Evolutionary conservation across 2,329 filamentous ascomycete species (phyloP), one percentile per base, ranked within the genome.

Genomic region (Talaromyces rugulosus): DNA sequence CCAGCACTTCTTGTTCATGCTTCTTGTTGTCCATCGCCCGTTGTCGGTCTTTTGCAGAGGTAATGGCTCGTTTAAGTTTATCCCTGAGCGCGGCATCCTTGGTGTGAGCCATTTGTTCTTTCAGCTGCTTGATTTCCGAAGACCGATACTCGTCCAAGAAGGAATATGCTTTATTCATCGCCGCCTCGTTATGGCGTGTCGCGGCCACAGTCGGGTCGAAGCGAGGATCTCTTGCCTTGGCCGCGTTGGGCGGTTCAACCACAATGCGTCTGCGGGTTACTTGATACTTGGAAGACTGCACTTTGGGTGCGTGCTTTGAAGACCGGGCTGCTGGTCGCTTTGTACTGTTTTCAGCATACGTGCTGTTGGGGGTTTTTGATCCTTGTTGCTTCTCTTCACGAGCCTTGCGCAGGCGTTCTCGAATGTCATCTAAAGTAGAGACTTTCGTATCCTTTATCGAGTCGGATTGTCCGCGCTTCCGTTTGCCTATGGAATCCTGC

Each of bases 111-210:
- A 95, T 84, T 50, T 87, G 83, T 8, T 79, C 81, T 67, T 87
- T 87, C 58, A 99, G 80, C 66, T 90, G 84, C 61, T 85, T 83
- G 75, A 98, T 89, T 77, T 99, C 95, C n/a, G 84, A 83, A 27
- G 88, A 87, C 63, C 91, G 87, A 78, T 98, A 98, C 64, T 91
- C 89, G 68, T 93, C 87, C 58, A 99, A 80, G 79, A 99, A 99
- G 2, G 87, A 83, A 77, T 99, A 99, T 36, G 92, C 90, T 67
- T 86, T 87, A 63, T 84, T 84, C 36, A 88, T 72, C 84, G 85
- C 27, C 81, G 74, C 16, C 74, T 77, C 62, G 69, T 69, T 66
- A 28, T 69, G 31, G 51, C 36, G 31, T n/a, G 52, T 72, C 65
- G 63, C 73, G 67, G 66, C 67, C 59, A 81, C 74, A 28, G 86